phyloP scores from a whole-genome alignment of 352 stramenopile genomes.

The Phytophthora aleatoria region DNA sequence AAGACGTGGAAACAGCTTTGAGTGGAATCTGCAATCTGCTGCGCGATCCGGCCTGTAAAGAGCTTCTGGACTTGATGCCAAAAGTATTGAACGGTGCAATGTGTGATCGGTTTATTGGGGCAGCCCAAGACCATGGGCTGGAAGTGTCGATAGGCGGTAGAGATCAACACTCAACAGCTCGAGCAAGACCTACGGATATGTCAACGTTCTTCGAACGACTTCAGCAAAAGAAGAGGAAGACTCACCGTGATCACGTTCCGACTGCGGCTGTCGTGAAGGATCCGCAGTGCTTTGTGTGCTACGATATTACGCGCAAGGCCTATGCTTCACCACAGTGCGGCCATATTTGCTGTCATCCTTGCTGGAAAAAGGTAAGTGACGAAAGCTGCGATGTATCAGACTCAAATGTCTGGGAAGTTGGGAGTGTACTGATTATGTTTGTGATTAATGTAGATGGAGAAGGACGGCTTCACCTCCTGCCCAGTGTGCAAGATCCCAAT shows the following conservation, averaged over 20 bases:
- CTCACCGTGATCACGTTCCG: conserved; percentile 32
- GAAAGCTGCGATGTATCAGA: conserved; percentile 9
- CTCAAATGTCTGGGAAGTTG: conserved; percentile 9
- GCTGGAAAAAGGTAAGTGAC: conserved; percentile 81
- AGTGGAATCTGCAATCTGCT: conserved; percentile 61
- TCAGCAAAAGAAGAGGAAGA: conserved; percentile 68
- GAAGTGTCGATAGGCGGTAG: conserved; percentile 21
- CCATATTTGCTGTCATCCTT: conserved; percentile 83
- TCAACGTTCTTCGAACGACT: conserved; percentile 71
- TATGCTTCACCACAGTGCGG: conserved; percentile 74
- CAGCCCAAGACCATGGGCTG: conserved; percentile 44
- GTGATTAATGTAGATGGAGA: conserved; percentile 65
- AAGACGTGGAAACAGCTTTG: conserved; percentile 50
- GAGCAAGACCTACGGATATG: conserved; percentile 20
- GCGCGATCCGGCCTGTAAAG: conserved; percentile 38
- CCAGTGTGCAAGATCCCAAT: conserved; percentile 79
- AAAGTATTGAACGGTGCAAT: conserved; percentile 61
- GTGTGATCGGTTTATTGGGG: conserved; percentile 50
- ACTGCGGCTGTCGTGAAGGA: conserved; percentile 69
- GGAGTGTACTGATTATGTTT: conserved; percentile 29
- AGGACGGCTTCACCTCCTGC: conserved; percentile 72
- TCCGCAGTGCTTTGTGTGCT: conserved; percentile 86
- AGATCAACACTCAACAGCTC: conserved; percentile 6
- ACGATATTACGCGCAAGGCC: conserved; percentile 79
- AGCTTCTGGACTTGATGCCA: conserved; percentile 68